Evolutionary conservation across 768 basidiomycete genomes (phyloP).

Genomic region (Tricholoma bakamatsutake): DNA sequence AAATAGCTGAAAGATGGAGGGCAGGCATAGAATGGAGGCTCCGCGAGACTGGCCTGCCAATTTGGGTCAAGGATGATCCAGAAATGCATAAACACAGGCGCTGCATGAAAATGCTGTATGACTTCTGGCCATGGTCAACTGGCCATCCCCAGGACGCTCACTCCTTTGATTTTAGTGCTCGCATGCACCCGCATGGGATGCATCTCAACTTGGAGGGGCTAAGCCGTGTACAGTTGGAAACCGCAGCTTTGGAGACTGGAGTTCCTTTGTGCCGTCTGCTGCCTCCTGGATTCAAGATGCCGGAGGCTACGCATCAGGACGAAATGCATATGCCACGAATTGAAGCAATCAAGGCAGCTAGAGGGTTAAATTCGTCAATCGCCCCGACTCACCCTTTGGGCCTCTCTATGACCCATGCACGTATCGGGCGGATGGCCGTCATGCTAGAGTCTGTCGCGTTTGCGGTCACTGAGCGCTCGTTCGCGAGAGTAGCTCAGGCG

Average conservation of each 20-base stretch:
- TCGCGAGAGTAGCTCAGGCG: constrained; percentile 8
- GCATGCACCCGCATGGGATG: constrained; percentile 38
- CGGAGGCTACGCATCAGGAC: neutral
- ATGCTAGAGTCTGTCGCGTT: constrained; percentile 49
- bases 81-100: neutral
- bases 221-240: constrained; percentile 46
- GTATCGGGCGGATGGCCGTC: constrained; percentile 50
- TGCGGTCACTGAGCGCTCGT: constrained; percentile 23
- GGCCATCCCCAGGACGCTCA: constrained; percentile 7
- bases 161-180: constrained; percentile 8
- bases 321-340: neutral
- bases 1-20: constrained; percentile 50
- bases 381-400: constrained; percentile 6
- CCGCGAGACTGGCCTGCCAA: constrained; percentile 36
- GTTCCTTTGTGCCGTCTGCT: constrained; percentile 49
- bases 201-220: constrained; percentile 62
- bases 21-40: constrained; percentile 61
- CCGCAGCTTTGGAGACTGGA: constrained; percentile 64
- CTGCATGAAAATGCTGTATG: neutral
- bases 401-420: constrained; percentile 46
- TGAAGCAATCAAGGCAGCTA: neutral
- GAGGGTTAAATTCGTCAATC: neutral
- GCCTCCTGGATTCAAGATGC: constrained; percentile 24
- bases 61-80: constrained; percentile 45
- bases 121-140: constrained; percentile 5